phyloP scores from a whole-genome alignment of 495 filamentous ascomycete genomes.

The Penicillium canescens region DNA sequence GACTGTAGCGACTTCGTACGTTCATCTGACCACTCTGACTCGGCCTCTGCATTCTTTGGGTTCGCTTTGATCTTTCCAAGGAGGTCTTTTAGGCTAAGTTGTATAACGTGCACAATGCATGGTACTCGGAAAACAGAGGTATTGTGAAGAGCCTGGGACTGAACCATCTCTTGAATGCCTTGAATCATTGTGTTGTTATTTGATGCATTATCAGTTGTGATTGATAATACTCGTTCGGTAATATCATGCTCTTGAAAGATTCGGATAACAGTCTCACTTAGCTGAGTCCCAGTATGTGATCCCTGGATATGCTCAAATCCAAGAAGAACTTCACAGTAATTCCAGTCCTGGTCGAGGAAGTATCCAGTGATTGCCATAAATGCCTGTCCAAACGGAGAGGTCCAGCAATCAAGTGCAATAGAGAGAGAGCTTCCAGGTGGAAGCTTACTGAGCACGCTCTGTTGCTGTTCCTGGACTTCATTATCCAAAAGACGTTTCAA shows the following conservation, averaged over 20 bases:
- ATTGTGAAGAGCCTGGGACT: background rate
- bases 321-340: conserved; percentile 1
- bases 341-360: background rate
- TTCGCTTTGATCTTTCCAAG: conserved; percentile 9
- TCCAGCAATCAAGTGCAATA: conserved; percentile 19
- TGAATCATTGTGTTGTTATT: conserved; percentile 18
- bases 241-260: background rate
- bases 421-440: conserved; percentile 4
- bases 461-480: background rate
- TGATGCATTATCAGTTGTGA: conserved; percentile 15
- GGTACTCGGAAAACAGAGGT: conserved; percentile 6
- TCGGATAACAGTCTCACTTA: background rate
- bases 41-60: conserved; percentile 4
- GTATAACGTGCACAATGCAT: conserved; percentile 13
- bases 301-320: background rate
- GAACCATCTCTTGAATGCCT: conserved; percentile 7
- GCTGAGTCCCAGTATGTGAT: background rate
- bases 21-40: conserved; percentile 11
- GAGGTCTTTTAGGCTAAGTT: conserved; percentile 15
- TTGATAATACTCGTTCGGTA: background rate
- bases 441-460: background rate
- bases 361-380: background rate
- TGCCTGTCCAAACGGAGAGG: conserved; percentile 12
- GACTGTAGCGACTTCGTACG: background rate
- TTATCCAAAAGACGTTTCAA: background rate